Evolutionary conservation across 2,329 filamentous ascomycete species (phyloP).

Genomic region (Penicillium sp.): DNA sequence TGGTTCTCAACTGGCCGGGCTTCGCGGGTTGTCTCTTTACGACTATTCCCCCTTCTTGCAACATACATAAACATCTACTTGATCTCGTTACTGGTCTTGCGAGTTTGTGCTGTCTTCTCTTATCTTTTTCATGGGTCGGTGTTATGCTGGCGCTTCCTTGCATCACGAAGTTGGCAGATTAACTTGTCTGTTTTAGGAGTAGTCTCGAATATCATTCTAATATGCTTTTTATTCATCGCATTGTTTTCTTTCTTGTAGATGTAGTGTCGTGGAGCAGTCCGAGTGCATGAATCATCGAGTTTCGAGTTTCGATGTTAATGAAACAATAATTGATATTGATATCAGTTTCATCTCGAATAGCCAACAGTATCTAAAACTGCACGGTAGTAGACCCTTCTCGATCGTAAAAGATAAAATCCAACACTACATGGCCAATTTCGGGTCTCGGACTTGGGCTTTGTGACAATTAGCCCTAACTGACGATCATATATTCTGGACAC

Average conservation of each 20-base stretch:
- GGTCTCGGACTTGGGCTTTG: background rate
- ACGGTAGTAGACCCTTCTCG: background rate
- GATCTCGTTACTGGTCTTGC: slow-evolving; percentile 1
- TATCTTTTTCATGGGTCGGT: slow-evolving; percentile 17
- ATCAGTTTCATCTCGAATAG: background rate
- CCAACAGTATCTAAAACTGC: background rate
- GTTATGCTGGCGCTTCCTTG: slow-evolving; percentile 13
- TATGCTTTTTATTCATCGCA: background rate
- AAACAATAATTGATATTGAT: background rate
- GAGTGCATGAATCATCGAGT: background rate
- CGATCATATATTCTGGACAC: background rate
- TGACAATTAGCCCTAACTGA: background rate
- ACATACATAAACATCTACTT: slow-evolving; percentile 20
- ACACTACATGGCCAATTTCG: background rate
- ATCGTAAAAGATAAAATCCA: background rate
- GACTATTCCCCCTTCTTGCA: slow-evolving; percentile 15
- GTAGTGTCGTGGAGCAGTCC: background rate
- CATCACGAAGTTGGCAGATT: slow-evolving; percentile 3
- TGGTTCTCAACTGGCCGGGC: slow-evolving; percentile 12
- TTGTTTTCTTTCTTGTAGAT: background rate
- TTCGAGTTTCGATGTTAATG: background rate
- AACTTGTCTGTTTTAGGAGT: background rate
- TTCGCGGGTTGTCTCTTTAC: slow-evolving; percentile 11
- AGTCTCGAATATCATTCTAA: background rate
- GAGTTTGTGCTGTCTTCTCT: slow-evolving; percentile 1